Percentiles rank a stretch among this genome's conserved stretches.
phyloP scores from a whole-genome alignment of 148 eudicot genomes.

The Rheum nobile region DNA sequence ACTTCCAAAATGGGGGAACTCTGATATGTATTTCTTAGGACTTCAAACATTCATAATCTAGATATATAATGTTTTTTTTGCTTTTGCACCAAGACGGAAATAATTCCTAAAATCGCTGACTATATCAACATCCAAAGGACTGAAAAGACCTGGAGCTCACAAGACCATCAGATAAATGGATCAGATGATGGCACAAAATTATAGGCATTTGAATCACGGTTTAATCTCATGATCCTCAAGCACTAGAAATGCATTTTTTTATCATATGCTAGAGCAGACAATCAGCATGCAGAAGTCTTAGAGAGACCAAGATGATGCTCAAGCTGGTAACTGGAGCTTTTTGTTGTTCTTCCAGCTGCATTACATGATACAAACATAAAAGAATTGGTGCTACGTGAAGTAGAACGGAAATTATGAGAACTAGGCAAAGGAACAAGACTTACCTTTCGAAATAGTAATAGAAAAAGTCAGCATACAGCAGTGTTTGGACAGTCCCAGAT shows the following conservation, averaged over 20 bases:
- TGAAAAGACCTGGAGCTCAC: neutral
- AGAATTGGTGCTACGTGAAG: neutral
- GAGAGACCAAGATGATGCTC: conserved; percentile 11
- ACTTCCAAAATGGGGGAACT: neutral
- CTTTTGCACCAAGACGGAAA: neutral
- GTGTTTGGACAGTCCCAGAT: conserved; percentile 71
- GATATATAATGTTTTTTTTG: neutral
- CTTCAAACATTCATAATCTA: neutral
- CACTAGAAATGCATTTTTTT: neutral
- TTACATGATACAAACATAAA: neutral
- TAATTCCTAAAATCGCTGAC: conserved; percentile 4
- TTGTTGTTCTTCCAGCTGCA: conserved; percentile 89
- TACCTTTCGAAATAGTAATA: conserved; percentile 96
- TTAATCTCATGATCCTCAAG: neutral
- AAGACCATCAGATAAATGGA: conserved; percentile 5
- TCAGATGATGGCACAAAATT: neutral
- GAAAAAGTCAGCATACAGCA: conserved; percentile 94
- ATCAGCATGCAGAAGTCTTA: neutral
- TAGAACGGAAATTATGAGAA: neutral
- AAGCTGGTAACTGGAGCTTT: conserved; percentile 80
- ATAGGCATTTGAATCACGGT: neutral
- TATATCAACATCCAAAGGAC: conserved; percentile 1
- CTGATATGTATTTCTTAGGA: neutral
- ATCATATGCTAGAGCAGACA: neutral
- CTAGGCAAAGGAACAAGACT: neutral